These are phyloP conservation scores for Eimeria maxima DNA, from an alignment of 169 alveolate species.

Conservation along the genomic window DNA sequence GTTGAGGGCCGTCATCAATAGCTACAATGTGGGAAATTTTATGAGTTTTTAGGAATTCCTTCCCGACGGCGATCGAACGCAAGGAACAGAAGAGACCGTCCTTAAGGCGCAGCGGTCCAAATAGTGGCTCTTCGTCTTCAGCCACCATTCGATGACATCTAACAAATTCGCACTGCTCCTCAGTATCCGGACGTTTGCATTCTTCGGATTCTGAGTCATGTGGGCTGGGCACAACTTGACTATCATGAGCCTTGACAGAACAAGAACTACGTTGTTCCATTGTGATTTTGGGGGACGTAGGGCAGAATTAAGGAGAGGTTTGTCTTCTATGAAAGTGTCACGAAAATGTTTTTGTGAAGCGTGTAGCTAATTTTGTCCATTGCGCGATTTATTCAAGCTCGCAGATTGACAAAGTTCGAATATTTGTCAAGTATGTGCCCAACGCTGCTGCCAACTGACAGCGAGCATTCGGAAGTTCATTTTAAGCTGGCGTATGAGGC, in stretches of 20 bases:
- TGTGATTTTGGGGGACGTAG: neutral
- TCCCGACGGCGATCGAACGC: neutral
- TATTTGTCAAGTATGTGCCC: neutral
- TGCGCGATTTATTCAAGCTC: neutral
- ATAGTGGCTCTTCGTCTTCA: neutral
- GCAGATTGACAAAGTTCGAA: neutral
- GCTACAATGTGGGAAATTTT: conserved; percentile 58
- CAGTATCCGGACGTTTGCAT: conserved; percentile 1
- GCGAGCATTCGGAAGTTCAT: neutral
- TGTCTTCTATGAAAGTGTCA: neutral
- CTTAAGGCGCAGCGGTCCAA: conserved; percentile 64
- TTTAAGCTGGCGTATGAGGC: neutral
- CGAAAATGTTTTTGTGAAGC: neutral
- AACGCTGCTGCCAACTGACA: neutral
- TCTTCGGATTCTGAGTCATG: neutral
- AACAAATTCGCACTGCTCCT: neutral
- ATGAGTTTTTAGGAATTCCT: conserved; percentile 2
- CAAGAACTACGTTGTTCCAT: neutral
- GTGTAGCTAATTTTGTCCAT: neutral
- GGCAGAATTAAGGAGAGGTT: neutral
- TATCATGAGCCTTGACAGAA: neutral
- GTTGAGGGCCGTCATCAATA: conserved; percentile 15
- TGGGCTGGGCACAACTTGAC: neutral
- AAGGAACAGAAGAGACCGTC: conserved; percentile 53
- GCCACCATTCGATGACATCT: neutral